Evolutionary conservation across 1,284 basidiomycete genomes (phyloP), one percentile per base, ranked within the genome.

Genomic region (Pisolithus thermaeus): DNA sequence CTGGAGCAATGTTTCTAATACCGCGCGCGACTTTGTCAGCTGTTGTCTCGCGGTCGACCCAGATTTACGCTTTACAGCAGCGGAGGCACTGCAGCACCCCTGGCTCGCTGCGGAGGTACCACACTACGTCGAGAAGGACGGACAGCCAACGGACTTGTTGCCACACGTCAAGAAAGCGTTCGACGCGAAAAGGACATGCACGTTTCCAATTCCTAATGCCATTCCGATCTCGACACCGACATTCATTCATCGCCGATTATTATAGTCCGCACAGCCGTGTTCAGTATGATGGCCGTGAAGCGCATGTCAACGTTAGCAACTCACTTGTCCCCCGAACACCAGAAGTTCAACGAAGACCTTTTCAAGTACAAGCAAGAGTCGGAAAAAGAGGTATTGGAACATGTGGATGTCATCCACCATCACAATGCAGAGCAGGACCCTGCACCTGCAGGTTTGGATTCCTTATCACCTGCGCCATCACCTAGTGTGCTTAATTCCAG

Each of bases 81-180:
- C 72, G 12, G 70, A 90, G 64, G 78, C 84, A 51, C 62, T 66
- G 5, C 54, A 57, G 18, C 64, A 66, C 39, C 46, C 58, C 7
- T 97, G 94, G 94, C 78, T 97, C 41, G 76, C 84, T 23, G 75
- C 79, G 47, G 72, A 74, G 44, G 65, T 74, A 52, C 82, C 84
- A 18, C 83, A 90, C 73, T 90, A 82, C 66, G 88, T 91, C 22
- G 84, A 87, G 65, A 76, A 72, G 53, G 78, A 75, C 54, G 88
- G 87, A 37, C 74, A 75, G 43, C 84, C 86, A n/a, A 81, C 80
- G 46, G 84, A 96, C 72, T 74, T 97, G 65, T 71, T 96, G 61
- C 93, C 93, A 38, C 83, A 89, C 51, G 87, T 97, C 68, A 90
- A 87, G 77, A 89, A 83, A 70, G 85, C 83, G 36, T 93, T 95